Conservation (phyloP, 2,329 filamentous ascomycete genomes). For the Davidsoniella australis region DNA sequence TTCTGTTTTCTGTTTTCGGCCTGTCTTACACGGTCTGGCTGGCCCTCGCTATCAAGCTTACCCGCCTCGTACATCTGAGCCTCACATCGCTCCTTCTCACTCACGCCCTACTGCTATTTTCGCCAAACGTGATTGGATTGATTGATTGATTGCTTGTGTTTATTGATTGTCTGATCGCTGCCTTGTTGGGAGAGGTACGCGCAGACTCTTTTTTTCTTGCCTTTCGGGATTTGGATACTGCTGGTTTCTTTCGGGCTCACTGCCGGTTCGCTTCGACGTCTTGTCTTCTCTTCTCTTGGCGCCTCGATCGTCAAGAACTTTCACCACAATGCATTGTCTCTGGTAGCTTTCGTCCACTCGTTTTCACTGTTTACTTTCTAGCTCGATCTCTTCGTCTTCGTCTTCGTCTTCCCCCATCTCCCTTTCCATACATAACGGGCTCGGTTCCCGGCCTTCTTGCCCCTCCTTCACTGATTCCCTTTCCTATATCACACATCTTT, state of each 20-base stretch:
- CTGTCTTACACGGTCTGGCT: too few species aligned
- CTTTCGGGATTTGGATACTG: background rate
- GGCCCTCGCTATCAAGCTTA: too few species aligned
- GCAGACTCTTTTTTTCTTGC: background rate
- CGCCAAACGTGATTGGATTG: too few species aligned
- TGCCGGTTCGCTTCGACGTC: background rate
- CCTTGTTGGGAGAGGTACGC: background rate
- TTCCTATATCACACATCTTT: background rate
- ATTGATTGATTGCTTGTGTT: too few species aligned
- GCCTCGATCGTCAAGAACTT: background rate
- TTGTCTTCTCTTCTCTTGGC: background rate
- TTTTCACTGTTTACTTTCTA: background rate
- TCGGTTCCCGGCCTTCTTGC: too few species aligned
- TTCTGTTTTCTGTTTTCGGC: too few species aligned
- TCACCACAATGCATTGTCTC: constrained; percentile 6
- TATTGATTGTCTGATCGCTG: background rate
- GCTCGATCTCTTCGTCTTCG: background rate
- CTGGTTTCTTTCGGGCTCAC: constrained; percentile 23
- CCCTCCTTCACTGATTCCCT: background rate
- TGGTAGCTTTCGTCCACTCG: constrained; percentile 9
- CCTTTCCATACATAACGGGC: background rate
- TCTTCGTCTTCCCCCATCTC: background rate
- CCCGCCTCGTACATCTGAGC: too few species aligned
- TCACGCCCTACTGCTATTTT: too few species aligned
- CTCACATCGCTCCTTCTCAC: too few species aligned